A percentile compares a stretch with the other conserved stretches of the same genome.
Evolutionary conservation across 352 stramenopile genomes (phyloP).

Genomic region (Phytophthora podocarpi): DNA sequence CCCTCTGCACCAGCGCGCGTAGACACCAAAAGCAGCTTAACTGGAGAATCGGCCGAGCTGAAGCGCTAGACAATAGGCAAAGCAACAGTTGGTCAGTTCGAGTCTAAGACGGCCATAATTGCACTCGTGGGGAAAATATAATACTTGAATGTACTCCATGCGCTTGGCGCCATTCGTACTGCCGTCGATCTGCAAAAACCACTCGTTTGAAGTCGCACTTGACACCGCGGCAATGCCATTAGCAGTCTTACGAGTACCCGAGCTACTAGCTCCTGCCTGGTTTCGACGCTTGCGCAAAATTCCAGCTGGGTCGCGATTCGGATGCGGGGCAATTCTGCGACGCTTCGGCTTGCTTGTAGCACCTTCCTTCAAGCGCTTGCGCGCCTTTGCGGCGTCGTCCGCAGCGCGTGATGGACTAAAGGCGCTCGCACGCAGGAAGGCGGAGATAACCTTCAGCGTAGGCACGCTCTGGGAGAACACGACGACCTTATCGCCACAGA

Average conservation of each 20-base stretch:
- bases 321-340: slow-evolving; percentile 29
- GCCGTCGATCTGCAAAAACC: slow-evolving; percentile 86
- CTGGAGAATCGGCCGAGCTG: slow-evolving; percentile 50
- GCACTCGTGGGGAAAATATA: neutral
- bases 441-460: slow-evolving; percentile 80
- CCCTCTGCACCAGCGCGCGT: slow-evolving; percentile 85
- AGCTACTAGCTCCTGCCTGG: slow-evolving; percentile 9
- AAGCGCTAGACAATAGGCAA: slow-evolving; percentile 48
- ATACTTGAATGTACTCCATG: slow-evolving; percentile 86
- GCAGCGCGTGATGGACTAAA: slow-evolving; percentile 50
- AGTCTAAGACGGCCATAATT: neutral
- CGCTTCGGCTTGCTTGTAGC: slow-evolving; percentile 36
- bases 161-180: slow-evolving; percentile 76
- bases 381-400: slow-evolving; percentile 30
- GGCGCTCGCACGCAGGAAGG: slow-evolving; percentile 62
- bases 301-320: slow-evolving; percentile 61
- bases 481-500: slow-evolving; percentile 82
- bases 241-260: slow-evolving; percentile 2
- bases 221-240: neutral
- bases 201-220: slow-evolving; percentile 39
- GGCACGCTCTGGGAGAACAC: slow-evolving; percentile 90
- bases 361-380: slow-evolving; percentile 19
- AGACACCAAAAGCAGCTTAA: slow-evolving; percentile 81
- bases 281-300: slow-evolving; percentile 58
- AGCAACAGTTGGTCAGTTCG: slow-evolving; percentile 7